Evolutionary conservation across 2,329 filamentous ascomycete species (phyloP), one percentile per base, ranked within the genome.

Genomic region (Amylocarpus encephaloides): DNA sequence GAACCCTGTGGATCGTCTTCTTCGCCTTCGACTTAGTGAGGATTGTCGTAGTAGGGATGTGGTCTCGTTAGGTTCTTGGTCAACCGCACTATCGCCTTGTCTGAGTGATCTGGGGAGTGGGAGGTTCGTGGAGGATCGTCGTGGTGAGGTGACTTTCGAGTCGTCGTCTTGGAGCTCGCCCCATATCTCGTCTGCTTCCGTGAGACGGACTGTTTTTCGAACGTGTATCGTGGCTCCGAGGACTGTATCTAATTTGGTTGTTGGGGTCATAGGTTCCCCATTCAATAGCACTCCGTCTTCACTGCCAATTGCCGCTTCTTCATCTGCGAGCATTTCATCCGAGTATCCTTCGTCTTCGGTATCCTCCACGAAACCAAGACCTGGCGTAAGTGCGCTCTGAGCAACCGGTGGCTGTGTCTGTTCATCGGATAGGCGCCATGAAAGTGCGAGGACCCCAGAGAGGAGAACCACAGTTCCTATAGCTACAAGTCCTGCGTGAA

Each of bases 351-450:
- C 71, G 11, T 73, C 72, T 19, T 85, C 82, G 32, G 83, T 79
- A 46, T 86, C 82, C 51, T 90, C 86, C 35, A 94, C 77, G 18
- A 94, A 78, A 29, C 88, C 90, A 51, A 96, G 77, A 5, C 90
- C 90, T 1, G 91, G 90, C 1, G 88, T 82, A 16, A 96, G 76
- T 1, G 83, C 82, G 1, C 86, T 88, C 65, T 83, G 78, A 1
- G 78, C 74, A 42, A 78, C 77, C 30, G 70, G 76, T 2, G 78
- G 82, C 36, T 74, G 76, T 58, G 76, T 79, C 61, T 84, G 83
- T 58, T 86, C 85, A 62, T 92, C 87, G 65, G 87, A 88, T 49
- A 98, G 77, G 52, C 93, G 84, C 92, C 93, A 97, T 32, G 91
- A 96, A 3, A 98, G 75, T 36, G 90, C 90, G 13, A 97, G 75